Evolutionary conservation across 78 protist genomes (phyloP).

Genomic region (Acrasis kona): DNA sequence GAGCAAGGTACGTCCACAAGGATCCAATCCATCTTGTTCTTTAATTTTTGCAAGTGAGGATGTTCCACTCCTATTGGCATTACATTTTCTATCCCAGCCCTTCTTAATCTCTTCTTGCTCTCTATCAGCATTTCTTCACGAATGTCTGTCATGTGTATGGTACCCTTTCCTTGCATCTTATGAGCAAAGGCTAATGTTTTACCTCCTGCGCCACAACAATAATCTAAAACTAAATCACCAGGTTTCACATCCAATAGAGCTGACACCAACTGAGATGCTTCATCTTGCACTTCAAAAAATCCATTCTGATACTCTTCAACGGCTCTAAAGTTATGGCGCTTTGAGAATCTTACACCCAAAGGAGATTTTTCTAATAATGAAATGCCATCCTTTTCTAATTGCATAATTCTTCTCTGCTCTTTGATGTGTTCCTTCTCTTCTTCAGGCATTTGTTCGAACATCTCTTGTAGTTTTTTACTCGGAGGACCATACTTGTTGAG

Average conservation of each 20-base stretch:
- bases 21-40: background rate
- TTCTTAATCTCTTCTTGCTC: background rate
- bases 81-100: background rate
- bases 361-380: too few species aligned
- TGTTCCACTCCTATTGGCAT: background rate
- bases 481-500: too few species aligned
- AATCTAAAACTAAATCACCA: background rate
- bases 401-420: too few species aligned
- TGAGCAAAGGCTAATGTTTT: background rate
- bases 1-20: conserved; percentile 76
- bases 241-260: background rate
- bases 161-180: background rate
- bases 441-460: too few species aligned
- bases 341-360: too few species aligned
- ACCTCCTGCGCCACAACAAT: background rate
- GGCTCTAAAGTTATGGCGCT: background rate
- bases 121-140: background rate
- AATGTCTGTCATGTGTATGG: background rate
- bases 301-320: background rate
- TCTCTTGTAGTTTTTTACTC: too few species aligned
- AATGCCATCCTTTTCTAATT: too few species aligned
- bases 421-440: too few species aligned
- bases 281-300: background rate
- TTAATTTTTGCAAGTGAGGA: background rate
- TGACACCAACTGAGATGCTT: background rate